A percentile compares a stretch with the other conserved stretches of the same genome.
Evolutionary conservation across 208 protist species (phyloP).

Genomic region (Tritrichomonas musculus): DNA sequence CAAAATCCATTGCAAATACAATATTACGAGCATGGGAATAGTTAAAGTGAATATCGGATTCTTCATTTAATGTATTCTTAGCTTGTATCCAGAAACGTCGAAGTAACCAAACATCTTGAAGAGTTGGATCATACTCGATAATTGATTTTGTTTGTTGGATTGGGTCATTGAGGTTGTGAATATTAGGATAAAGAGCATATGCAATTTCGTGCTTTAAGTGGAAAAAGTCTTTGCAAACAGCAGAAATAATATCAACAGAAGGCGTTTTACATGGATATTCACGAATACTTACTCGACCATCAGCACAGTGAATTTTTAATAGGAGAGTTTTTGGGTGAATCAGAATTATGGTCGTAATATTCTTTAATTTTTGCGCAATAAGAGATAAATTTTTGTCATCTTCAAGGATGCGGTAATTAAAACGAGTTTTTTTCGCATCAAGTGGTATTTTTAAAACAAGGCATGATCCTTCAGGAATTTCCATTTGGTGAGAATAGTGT

Average conservation of each 20-base stretch:
- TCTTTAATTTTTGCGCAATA: too few relatives aligned
- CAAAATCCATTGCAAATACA: too few relatives aligned
- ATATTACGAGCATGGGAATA: not conserved
- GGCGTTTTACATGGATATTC: not conserved
- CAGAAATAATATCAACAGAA: not conserved
- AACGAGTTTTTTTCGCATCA: too few relatives aligned
- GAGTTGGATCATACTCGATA: not conserved
- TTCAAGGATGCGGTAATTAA: too few relatives aligned
- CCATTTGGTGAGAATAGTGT: too few relatives aligned
- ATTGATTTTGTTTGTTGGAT: not conserved
- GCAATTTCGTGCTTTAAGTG: not conserved
- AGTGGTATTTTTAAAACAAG: too few relatives aligned
- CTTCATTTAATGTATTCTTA: not conserved
- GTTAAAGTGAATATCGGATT: conserved; percentile 25
- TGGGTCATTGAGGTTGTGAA: not conserved
- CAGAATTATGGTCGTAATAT: too few relatives aligned
- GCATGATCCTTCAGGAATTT: too few relatives aligned
- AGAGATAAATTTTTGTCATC: too few relatives aligned
- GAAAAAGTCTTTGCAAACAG: not conserved
- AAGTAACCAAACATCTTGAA: not conserved
- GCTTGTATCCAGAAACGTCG: conserved; percentile 9
- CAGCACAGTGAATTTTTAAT: not conserved
- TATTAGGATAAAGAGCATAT: not conserved
- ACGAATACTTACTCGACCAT: not conserved
- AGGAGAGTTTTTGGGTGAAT: too few relatives aligned